Base-by-base conservation (phyloP, 257 asterid genomes). In the Ehretia macrophylla region DNA sequence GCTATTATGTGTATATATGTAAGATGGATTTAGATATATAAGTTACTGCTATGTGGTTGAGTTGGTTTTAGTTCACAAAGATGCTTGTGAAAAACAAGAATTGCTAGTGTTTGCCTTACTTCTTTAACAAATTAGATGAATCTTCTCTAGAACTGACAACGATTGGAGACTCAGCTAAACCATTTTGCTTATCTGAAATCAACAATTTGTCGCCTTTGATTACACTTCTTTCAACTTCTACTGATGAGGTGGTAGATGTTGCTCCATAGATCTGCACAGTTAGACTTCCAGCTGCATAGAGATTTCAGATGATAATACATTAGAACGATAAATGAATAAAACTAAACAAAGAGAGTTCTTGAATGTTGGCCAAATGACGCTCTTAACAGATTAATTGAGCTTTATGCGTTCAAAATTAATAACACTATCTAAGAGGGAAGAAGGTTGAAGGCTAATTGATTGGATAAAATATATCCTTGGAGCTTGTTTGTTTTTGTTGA, bases 261-360 rank as follows among this genome's bases (percentile, higher is more conserved):
- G 85, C 86, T 54, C 86, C 96, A 63, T 73, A 68, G 65, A 80
- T 75, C 81, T 82, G 96, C 54, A 87, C 96, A 4, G 85, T 83
- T 61, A 84, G 72, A 68, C 94, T 87, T 64, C 96, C 96, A 73
- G 78, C 96, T 84, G 56, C 47, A 59, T 5, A 22, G 39, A n/a
- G 35, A 55, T 14, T 23, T 52, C 10, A 52, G 0, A 22, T 20
- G 38, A 23, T 11, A 11, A 8, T 32, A 20, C 8, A 18, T 52
- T 49, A 8, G 14, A 10, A 19, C 22, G 37, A 22, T 17, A 1
- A 27, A 27, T n/a, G n/a, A n/a, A n/a, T n/a, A n/a, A n/a, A n/a
- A n/a, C n/a, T n/a, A n/a, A n/a, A n/a, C n/a, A n/a, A n/a, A n/a
- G n/a, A n/a, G n/a, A n/a, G n/a, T n/a, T n/a, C n/a, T 47, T 17